Evolutionary conservation across 2,329 filamentous ascomycete species (phyloP), one percentile per base, ranked within the genome.

Genomic region (Pochonia chlamydosporia): DNA sequence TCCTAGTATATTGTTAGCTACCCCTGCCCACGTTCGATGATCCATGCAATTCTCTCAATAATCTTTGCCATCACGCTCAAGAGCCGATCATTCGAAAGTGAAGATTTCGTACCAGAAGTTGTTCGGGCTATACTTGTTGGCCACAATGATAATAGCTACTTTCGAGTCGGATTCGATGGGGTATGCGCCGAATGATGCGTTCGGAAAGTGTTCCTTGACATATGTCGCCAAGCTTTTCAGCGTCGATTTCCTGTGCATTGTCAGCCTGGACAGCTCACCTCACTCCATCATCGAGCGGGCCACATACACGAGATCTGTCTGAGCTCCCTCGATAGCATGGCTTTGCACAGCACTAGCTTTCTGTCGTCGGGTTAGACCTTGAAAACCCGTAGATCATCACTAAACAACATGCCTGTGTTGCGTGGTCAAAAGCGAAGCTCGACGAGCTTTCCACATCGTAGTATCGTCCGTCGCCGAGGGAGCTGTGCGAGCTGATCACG

Each of bases 81-180:
- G 33, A 16, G 16, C n/a, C 6, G 4, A 18, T 18, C 20, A 28
- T 41, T 31, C 24, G 5, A 41, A 8, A 10, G 39, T 14, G 20
- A 9, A 18, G 24, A 14, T 14, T 23, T 43, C 70, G 36, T 72
- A 90, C 90, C 93, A 97, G 77, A 90, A 99, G 76, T 99, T 99
- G 65, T 91, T 89, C 7, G 95, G 93, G 60, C 88, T 95, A 74
- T 97, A 97, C 69, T 96, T 96, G 75, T 93, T 96, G 48, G 91
- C 88, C 42, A 96, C 91, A 43, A 96, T 82, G 46, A 95, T 69
- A 54, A 96, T 75, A 41, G 90, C 89, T 50, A 97, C 69, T 58
- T 84, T 82, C 24, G 80, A 79, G 64, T 92, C 87, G 54, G 85
- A 75, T 57, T 89, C 81, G 56, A 82, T 83, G 10, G 92, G 89